Conservation (phyloP, 2,329 filamentous ascomycete genomes). For the Sporothrix globosa region DNA sequence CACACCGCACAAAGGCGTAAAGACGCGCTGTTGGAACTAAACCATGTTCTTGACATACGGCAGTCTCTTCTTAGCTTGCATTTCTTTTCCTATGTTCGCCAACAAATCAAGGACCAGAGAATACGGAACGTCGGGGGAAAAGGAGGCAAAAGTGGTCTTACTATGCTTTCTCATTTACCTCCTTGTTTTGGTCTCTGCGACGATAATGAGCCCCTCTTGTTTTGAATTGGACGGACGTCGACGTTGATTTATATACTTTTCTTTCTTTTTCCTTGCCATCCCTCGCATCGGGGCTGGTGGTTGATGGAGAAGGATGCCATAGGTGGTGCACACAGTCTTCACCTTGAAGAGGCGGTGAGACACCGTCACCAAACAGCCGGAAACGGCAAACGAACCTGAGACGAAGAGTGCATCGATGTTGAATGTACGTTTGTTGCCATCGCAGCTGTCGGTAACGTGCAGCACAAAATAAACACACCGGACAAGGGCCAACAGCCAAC, state of each 20-base stretch:
- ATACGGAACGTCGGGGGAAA: not conserved
- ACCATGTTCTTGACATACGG: not conserved
- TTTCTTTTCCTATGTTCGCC: slow-evolving; percentile 1
- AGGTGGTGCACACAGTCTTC: not conserved
- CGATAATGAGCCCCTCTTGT: not conserved
- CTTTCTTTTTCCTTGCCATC: slow-evolving; percentile 4
- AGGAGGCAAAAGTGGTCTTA: not conserved
- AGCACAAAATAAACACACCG: slow-evolving; percentile 6
- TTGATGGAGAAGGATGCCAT: not conserved
- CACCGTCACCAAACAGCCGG: not conserved
- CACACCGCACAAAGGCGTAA: slow-evolving; percentile 2
- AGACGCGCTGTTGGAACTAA: not conserved
- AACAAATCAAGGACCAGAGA: slow-evolving; percentile 5
- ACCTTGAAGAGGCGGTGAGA: slow-evolving; percentile 7
- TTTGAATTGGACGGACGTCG: not conserved
- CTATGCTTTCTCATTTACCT: slow-evolving; percentile 1
- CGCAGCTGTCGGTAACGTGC: not conserved
- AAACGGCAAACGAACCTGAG: not conserved
- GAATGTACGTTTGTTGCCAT: not conserved
- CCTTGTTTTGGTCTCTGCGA: not conserved
- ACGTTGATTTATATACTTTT: not conserved
- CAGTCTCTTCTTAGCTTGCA: not conserved
- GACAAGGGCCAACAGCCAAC: not conserved
- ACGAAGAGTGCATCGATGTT: not conserved
- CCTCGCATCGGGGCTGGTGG: not conserved